phyloP scores from a whole-genome alignment of 306 rosid genomes.

The Hippophae gyantsensis region DNA sequence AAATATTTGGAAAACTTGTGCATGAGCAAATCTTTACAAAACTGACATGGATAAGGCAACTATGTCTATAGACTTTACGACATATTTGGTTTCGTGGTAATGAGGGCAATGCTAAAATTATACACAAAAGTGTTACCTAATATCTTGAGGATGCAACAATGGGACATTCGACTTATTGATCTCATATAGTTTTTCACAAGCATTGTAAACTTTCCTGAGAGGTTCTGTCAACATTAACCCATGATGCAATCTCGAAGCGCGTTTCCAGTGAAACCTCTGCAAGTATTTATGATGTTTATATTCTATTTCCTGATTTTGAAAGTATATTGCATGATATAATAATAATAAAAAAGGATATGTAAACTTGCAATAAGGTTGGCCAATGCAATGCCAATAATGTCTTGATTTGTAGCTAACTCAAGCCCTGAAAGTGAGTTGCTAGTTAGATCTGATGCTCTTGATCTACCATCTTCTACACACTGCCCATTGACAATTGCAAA shows the following conservation, averaged over 20 bases:
- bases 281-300: neutral
- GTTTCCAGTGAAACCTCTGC: constrained; percentile 16
- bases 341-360: no score
- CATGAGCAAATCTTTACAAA: no score
- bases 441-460: constrained; percentile 8
- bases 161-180: constrained; percentile 3
- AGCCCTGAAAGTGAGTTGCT: constrained; percentile 13
- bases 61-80: no score
- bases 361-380: constrained; percentile 10
- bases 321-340: no score
- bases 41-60: no score
- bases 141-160: constrained; percentile 5
- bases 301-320: neutral
- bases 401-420: constrained; percentile 10
- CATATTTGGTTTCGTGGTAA: no score
- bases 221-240: constrained; percentile 13
- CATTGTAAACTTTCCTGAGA: constrained; percentile 6
- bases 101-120: no score
- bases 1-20: no score
- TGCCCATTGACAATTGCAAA: constrained; percentile 9
- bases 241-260: constrained; percentile 12
- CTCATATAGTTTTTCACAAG: constrained; percentile 5
- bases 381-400: constrained; percentile 11
- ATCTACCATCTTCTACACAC: constrained; percentile 11
- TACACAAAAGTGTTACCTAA: neutral